Evolutionary conservation across 2,329 filamentous ascomycete species (phyloP), one percentile per base, ranked within the genome.

Genomic region (Cordyceps cateniannulata): DNA sequence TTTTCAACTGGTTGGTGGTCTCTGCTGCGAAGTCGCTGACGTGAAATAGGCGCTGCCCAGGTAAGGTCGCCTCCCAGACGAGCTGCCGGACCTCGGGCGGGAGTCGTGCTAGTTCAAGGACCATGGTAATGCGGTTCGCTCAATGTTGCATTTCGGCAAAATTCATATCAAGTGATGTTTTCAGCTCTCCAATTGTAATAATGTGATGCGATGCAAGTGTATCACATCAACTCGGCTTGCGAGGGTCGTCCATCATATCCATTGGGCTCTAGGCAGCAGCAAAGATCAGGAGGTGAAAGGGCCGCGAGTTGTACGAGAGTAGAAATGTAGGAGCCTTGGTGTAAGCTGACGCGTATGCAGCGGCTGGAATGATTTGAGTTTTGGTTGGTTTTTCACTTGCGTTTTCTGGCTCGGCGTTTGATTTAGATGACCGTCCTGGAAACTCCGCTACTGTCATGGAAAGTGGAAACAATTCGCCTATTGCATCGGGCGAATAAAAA

Each of bases 1-100:
- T 64, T 27, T 5, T 12, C 40, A n/a, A n/a, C n/a, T n/a, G n/a
- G n/a, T n/a, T n/a, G n/a, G n/a, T n/a, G n/a, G n/a, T n/a, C n/a
- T n/a, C n/a, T 53, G 35, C 45, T 14, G 53, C 56, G 45, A 67
- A 59, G 25, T 56, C 58, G 14, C 65, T 65, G 57, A 72, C 57
- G 49, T 72, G 69, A 58, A 73, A 73, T 47, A 74, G 61, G 52
- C 70, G 69, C n/a, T 59, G 45, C 2, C 59, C 32, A 8, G 70
- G 70, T 0, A 71, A 67, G 0, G 66, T 66, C 32, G 67, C 66
- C 42, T 67, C 64, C 69, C 72, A 73, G 55, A 72, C 65, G 32
- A 68, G 62, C 27, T 68, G 63, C 27, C 69, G 66, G 35, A 74
- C 62, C 59, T 72, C 71, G 2, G 50, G 54, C 0, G 71, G 69